Evolutionary conservation across 2,329 filamentous ascomycete species (phyloP).

Genomic region (Calonectria pseudoturangicola): DNA sequence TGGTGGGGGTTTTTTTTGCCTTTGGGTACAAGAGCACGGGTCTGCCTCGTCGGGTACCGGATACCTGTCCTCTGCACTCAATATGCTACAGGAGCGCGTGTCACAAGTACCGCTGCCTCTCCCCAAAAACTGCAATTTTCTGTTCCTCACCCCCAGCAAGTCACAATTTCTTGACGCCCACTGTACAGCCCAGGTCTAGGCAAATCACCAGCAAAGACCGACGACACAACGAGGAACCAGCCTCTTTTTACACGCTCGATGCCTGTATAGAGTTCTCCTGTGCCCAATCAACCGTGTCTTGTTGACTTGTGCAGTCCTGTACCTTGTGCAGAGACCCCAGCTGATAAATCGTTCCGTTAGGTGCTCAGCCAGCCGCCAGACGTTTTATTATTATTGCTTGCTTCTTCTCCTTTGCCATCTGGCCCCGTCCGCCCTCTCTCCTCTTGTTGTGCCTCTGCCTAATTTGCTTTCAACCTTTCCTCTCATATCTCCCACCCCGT

Average conservation of each 20-base stretch:
- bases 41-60: constrained; percentile 38
- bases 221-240: constrained; percentile 26
- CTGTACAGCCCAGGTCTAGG: constrained; percentile 41
- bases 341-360: constrained; percentile 32
- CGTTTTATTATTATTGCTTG: constrained; percentile 30
- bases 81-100: constrained; percentile 19
- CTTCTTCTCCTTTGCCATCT: constrained; percentile 34
- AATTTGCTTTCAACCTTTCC: constrained; percentile 35
- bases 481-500: not conserved
- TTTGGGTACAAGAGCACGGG: constrained; percentile 40
- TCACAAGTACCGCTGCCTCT: constrained; percentile 36
- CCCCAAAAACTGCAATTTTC: constrained; percentile 43
- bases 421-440: constrained; percentile 39
- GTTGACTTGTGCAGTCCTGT: constrained; percentile 26
- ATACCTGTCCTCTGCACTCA: constrained; percentile 41
- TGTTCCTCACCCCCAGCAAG: constrained; percentile 43
- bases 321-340: constrained; percentile 19
- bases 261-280: constrained; percentile 27
- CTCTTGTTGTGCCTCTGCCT: constrained; percentile 32
- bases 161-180: constrained; percentile 48
- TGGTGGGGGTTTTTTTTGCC: constrained; percentile 43
- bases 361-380: constrained; percentile 25
- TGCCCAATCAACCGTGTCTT: constrained; percentile 17
- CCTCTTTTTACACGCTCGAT: constrained; percentile 34
- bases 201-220: constrained; percentile 19